Evolutionary conservation across 257 asterid species (phyloP).

Genomic region (Jasminum sambac): DNA sequence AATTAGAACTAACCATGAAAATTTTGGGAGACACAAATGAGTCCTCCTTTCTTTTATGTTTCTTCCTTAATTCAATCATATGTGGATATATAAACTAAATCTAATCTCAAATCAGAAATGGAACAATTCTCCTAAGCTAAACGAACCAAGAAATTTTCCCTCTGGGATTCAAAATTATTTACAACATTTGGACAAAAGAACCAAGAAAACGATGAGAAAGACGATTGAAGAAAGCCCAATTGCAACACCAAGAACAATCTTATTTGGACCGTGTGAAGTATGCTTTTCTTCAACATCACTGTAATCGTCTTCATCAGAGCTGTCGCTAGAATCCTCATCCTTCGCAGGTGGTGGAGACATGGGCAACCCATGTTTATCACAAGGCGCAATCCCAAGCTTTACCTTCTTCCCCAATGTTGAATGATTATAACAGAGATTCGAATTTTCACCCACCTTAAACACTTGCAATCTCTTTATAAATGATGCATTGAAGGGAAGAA

Average conservation of each 20-base stretch:
- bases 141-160: constrained; percentile 24
- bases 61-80: constrained; percentile 21
- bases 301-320: constrained; percentile 36
- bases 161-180: constrained; percentile 43
- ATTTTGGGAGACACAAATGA: constrained; percentile 6
- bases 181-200: constrained; percentile 74
- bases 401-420: constrained; percentile 51
- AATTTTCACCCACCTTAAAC: constrained; percentile 69
- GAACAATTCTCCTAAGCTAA: constrained; percentile 32
- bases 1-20: not conserved
- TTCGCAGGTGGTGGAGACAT: constrained; percentile 79
- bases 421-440: constrained; percentile 76
- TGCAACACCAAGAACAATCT: constrained; percentile 88
- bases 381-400: constrained; percentile 90
- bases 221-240: constrained; percentile 84
- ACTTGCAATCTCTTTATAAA: constrained; percentile 58
- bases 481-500: constrained; percentile 78
- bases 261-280: constrained; percentile 72
- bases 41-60: constrained; percentile 16
- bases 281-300: constrained; percentile 38
- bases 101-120: constrained; percentile 8
- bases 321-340: constrained; percentile 45
- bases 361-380: constrained; percentile 84
- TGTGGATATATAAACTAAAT: constrained; percentile 13
- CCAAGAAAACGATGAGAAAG: constrained; percentile 79